A percentile compares a stretch with the other conserved stretches of the same genome.
Conservation (phyloP, 371 early-diverging fungal species). For the Mucor saturninus region DNA sequence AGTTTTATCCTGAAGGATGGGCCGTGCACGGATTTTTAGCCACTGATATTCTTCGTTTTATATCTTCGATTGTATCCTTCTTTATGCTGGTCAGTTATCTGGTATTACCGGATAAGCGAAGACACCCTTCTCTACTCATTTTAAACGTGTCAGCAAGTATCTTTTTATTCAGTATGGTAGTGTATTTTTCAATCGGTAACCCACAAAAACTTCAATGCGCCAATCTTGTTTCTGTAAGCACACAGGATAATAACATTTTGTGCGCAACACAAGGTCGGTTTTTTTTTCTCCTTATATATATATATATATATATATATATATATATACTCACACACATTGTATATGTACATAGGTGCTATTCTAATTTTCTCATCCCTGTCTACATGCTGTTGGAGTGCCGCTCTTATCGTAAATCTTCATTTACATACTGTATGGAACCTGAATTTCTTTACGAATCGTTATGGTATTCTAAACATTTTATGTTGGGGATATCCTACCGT, state of each 20-base stretch:
- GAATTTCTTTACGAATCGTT: constrained; percentile 59
- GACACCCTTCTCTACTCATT: constrained; percentile 71
- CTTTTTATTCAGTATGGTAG: constrained; percentile 58
- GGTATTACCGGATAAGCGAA: constrained; percentile 63
- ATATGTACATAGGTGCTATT: constrained; percentile 43
- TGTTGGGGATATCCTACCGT: constrained; percentile 67
- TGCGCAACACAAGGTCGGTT: constrained; percentile 64
- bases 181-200: constrained; percentile 61
- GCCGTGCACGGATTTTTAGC: constrained; percentile 51
- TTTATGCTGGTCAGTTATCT: constrained; percentile 62
- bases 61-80: constrained; percentile 56
- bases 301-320: neutral
- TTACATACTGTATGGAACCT: constrained; percentile 73
- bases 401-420: constrained; percentile 68
- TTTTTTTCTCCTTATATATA: neutral
- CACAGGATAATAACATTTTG: constrained; percentile 59
- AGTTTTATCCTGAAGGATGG: constrained; percentile 56
- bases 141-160: constrained; percentile 61
- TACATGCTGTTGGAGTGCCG: constrained; percentile 64
- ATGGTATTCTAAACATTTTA: constrained; percentile 52
- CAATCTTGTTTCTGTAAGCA: constrained; percentile 46
- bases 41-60: constrained; percentile 55
- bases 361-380: constrained; percentile 62
- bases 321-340: neutral
- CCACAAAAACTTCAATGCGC: constrained; percentile 62